A percentile compares a stretch with the other conserved stretches of the same genome.
These are phyloP conservation scores for Colletotrichum tofieldiae DNA, from an alignment of 2,329 filamentous ascomycete genomes.

Conservation along the genomic window DNA sequence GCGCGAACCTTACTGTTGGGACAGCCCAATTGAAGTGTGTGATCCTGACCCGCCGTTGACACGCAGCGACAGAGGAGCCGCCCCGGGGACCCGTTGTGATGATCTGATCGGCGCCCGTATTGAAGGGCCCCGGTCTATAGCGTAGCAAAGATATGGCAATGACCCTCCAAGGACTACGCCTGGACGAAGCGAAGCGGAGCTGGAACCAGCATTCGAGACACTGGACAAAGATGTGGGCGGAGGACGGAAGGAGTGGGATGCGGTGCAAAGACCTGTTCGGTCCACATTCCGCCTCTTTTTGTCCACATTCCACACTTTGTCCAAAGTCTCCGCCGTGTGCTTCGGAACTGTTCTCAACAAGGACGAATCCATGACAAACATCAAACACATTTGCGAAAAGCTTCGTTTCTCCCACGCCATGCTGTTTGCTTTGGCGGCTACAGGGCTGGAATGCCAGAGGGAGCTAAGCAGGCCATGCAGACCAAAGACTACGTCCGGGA, in stretches of 20 bases:
- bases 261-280: conserved; percentile 5
- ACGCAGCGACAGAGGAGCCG: conserved; percentile 25
- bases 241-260: neutral
- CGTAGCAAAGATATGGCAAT: conserved; percentile 1
- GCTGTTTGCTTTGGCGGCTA: neutral
- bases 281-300: conserved; percentile 29
- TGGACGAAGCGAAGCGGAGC: conserved; percentile 30
- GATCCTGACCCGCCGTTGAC: conserved; percentile 22
- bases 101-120: conserved; percentile 38
- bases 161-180: conserved; percentile 14
- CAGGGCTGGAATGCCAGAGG: conserved; percentile 1
- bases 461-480: neutral
- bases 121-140: neutral
- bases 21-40: conserved; percentile 3
- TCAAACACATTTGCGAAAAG: conserved; percentile 36
- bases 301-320: conserved; percentile 12
- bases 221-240: conserved; percentile 17
- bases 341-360: conserved; percentile 11
- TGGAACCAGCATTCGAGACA: conserved; percentile 36
- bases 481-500: neutral
- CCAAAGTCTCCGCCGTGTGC: conserved; percentile 15
- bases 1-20: conserved; percentile 22
- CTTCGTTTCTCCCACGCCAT: conserved; percentile 15
- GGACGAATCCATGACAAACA: conserved; percentile 24
- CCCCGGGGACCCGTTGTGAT: conserved; percentile 24